Conservation (phyloP, 495 filamentous ascomycete species). For the Bacidia gigantensis region DNA sequence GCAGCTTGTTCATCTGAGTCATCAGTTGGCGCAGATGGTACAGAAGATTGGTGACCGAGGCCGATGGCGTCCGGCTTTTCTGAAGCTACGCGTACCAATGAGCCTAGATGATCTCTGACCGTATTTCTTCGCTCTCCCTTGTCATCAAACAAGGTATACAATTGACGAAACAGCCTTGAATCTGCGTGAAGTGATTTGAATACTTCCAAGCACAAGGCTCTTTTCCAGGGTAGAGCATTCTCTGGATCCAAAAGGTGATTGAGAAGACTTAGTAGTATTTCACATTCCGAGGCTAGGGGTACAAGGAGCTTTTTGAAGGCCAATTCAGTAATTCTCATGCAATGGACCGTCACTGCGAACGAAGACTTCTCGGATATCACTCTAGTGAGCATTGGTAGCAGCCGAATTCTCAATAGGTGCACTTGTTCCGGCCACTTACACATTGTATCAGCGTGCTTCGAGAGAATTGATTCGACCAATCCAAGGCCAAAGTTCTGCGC, state of each 20-base stretch:
- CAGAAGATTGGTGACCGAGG: conserved; percentile 69
- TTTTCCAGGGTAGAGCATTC: conserved; percentile 61
- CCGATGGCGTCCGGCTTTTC: conserved; percentile 84
- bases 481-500: conserved; percentile 76
- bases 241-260: conserved; percentile 85
- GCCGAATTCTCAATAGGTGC: conserved; percentile 58
- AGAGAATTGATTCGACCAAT: conserved; percentile 75
- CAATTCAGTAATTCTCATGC: conserved; percentile 67
- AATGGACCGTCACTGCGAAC: conserved; percentile 73
- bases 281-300: conserved; percentile 64
- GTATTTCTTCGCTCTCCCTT: conserved; percentile 60
- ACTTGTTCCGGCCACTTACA: conserved; percentile 65
- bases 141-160: conserved; percentile 69
- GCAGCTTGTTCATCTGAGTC: conserved; percentile 62
- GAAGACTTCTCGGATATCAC: conserved; percentile 62
- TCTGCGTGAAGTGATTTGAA: conserved; percentile 76
- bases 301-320: conserved; percentile 63
- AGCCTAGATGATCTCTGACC: conserved; percentile 64
- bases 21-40: conserved; percentile 42
- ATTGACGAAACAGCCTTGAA: conserved; percentile 57
- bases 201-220: conserved; percentile 80
- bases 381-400: conserved; percentile 72
- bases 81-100: conserved; percentile 74
- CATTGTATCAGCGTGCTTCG: conserved; percentile 73
- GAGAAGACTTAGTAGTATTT: conserved; percentile 69